Conservation (phyloP, 352 stramenopile genomes). For the Globisporangium camurandrum region DNA sequence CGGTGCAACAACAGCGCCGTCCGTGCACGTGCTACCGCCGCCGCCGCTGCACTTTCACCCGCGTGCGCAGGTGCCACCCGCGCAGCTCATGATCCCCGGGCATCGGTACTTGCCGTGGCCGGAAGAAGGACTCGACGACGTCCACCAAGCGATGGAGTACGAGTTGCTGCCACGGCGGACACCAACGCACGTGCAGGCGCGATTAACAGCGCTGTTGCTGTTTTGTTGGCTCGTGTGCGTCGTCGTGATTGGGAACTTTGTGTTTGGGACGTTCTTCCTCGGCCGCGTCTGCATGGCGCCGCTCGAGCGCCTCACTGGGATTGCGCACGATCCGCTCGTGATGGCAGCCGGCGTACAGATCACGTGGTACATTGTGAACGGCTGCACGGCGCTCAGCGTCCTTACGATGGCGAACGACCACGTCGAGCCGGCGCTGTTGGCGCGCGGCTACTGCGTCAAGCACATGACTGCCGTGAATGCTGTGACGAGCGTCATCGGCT, state of each 20-base stretch:
- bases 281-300: conserved; percentile 58
- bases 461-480: conserved; percentile 52
- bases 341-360: conserved; percentile 70
- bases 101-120: conserved; percentile 79
- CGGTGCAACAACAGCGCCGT: too few relatives aligned
- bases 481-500: conserved; percentile 47
- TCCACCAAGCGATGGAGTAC: conserved; percentile 59
- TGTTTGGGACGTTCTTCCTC: conserved; percentile 67
- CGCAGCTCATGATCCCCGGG: conserved; percentile 62
- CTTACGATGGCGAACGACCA: conserved; percentile 53
- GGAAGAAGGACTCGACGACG: conserved; percentile 74
- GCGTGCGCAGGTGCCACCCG: conserved; percentile 50
- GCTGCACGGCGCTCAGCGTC: conserved; percentile 46
- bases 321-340: conserved; percentile 67
- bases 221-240: conserved; percentile 61
- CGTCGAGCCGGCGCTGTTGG: conserved; percentile 44
- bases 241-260: conserved; percentile 38
- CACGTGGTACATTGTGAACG: conserved; percentile 66
- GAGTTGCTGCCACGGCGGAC: conserved; percentile 45
- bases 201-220: conserved; percentile 40
- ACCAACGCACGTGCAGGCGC: conserved; percentile 44
- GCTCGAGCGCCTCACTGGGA: conserved; percentile 60
- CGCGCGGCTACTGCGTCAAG: conserved; percentile 63
- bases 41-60: conserved; percentile 81
- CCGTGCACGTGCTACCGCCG: conserved; percentile 37